Percentiles rank a stretch among this genome's conserved stretches.
Evolutionary conservation across 2,329 filamentous ascomycete species (phyloP).

Genomic region (Fusarium pininemorale): DNA sequence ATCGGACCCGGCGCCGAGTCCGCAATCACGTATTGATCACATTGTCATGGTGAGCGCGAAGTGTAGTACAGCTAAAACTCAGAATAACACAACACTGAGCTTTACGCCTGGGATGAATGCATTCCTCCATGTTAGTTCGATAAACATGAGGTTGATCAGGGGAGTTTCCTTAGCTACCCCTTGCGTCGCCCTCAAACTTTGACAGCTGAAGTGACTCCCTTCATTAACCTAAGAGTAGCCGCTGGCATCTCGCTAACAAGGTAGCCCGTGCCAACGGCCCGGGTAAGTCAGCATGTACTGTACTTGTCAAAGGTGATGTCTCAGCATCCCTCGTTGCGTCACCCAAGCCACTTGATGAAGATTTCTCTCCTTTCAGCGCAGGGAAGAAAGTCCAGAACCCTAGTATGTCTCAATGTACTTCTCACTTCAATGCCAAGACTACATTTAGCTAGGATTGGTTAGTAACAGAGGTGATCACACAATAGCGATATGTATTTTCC

Average conservation of each 20-base stretch:
- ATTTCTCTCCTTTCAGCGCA: background rate
- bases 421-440: background rate
- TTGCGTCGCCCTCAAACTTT: background rate
- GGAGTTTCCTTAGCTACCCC: background rate
- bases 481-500: conserved; percentile 10
- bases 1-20: conserved; percentile 10
- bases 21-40: background rate
- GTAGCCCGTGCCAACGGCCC: background rate
- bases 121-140: background rate
- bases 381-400: conserved; percentile 8
- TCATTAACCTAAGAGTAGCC: background rate
- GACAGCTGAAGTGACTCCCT: conserved; percentile 14
- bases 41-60: background rate
- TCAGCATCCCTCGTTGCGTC: conserved; percentile 6
- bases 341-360: conserved; percentile 5
- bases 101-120: background rate
- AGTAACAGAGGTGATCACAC: background rate
- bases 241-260: background rate
- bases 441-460: background rate
- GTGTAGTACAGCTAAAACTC: background rate
- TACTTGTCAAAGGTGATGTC: background rate
- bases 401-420: conserved; percentile 11
- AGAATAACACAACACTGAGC: background rate
- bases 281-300: background rate
- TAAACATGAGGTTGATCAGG: background rate